These are phyloP conservation scores for Mycena haematopus DNA, from an alignment of 768 basidiomycete species.

Conservation along the genomic window DNA sequence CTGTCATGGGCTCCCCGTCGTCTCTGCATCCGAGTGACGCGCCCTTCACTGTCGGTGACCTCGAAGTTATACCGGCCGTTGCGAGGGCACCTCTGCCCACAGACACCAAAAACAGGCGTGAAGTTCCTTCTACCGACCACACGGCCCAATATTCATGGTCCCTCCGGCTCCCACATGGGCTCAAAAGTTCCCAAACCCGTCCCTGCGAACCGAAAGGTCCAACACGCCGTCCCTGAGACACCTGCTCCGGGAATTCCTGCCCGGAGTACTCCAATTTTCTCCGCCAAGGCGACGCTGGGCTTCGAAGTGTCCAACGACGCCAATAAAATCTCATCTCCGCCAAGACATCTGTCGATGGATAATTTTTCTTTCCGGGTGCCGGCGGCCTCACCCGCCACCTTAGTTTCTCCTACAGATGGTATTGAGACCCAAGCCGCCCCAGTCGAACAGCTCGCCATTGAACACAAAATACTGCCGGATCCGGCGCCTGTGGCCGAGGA, in stretches of 20 bases:
- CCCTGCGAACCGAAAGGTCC: not conserved
- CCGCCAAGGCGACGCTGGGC: not conserved
- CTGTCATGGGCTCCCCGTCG: conserved; percentile 38
- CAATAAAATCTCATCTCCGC: not conserved
- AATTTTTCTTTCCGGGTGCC: not conserved
- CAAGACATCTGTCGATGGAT: not conserved
- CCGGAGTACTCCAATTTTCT: not conserved
- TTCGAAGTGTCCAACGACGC: not conserved
- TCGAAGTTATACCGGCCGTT: conserved; percentile 43
- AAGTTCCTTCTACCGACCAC: conserved; percentile 25
- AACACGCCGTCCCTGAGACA: not conserved
- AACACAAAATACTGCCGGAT: not conserved
- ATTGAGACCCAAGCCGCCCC: not conserved
- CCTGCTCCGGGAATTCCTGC: not conserved
- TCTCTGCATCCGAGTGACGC: conserved; percentile 32
- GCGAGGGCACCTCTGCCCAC: conserved; percentile 1
- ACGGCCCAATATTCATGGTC: conserved; percentile 3
- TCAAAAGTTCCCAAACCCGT: conserved; percentile 5
- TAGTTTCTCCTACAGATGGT: not conserved
- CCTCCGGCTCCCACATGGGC: no score
- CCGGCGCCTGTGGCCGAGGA: not conserved
- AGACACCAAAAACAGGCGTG: not conserved
- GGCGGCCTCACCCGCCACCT: not conserved
- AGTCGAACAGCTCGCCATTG: not conserved
- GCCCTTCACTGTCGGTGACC: conserved; percentile 47